A percentile compares a stretch with the other conserved stretches of the same genome.
phyloP scores from a whole-genome alignment of 1,139 yeast genomes.

The Pichia sp. region DNA sequence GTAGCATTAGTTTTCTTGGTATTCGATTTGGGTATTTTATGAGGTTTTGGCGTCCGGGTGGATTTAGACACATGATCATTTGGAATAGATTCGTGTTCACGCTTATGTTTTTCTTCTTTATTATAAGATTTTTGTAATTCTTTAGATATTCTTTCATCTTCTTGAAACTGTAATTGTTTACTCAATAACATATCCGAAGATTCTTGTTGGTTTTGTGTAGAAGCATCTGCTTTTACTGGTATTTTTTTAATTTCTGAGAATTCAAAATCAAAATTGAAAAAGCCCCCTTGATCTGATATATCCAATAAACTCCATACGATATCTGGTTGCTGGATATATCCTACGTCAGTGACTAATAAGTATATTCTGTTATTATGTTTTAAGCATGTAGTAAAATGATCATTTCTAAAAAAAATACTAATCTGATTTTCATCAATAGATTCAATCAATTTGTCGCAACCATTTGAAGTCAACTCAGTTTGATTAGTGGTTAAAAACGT shows the following conservation, averaged over 20 bases:
- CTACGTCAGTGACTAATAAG: slow-evolving; percentile 65
- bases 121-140: slow-evolving; percentile 34
- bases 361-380: slow-evolving; percentile 47
- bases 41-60: not conserved
- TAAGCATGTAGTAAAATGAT: slow-evolving; percentile 71
- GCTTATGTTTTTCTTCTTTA: slow-evolving; percentile 8
- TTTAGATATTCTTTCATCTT: slow-evolving; percentile 50
- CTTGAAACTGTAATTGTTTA: slow-evolving; percentile 53
- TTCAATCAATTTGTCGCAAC: slow-evolving; percentile 37
- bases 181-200: slow-evolving; percentile 40
- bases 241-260: slow-evolving; percentile 29
- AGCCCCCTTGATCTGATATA: slow-evolving; percentile 62
- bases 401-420: slow-evolving; percentile 72
- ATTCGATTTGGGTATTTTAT: not conserved
- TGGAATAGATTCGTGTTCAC: not conserved
- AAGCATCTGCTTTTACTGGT: not conserved
- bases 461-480: slow-evolving; percentile 67
- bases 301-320: slow-evolving; percentile 75
- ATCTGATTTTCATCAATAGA: slow-evolving; percentile 41
- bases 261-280: slow-evolving; percentile 55
- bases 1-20: not conserved
- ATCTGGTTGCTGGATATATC: slow-evolving; percentile 42
- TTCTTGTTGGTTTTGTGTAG: slow-evolving; percentile 1
- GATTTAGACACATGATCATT: not conserved
- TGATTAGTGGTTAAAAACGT: slow-evolving; percentile 46